These are phyloP conservation scores for Camellia japonica DNA, from an alignment of 148 eudicot genomes.

Conservation along the genomic window DNA sequence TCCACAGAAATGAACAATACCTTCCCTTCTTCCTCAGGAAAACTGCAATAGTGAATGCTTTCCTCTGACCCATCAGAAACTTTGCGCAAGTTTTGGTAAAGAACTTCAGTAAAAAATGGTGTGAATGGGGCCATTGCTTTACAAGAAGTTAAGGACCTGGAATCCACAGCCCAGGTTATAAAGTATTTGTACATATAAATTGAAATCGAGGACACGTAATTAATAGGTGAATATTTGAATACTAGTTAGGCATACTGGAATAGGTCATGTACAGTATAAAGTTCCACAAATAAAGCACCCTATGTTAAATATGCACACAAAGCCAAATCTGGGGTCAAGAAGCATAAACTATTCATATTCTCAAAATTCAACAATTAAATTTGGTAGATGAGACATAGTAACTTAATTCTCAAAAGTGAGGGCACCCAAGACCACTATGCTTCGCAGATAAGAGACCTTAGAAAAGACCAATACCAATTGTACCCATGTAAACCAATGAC, in stretches of 20 bases:
- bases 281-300: background rate
- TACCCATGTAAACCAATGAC: no score
- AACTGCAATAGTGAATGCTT: slow-evolving; percentile 86
- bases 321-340: background rate
- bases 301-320: background rate
- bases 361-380: background rate
- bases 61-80: slow-evolving; percentile 65
- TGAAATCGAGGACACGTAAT: background rate
- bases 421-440: no score
- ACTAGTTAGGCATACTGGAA: background rate
- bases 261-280: background rate
- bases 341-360: background rate
- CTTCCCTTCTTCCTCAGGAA: slow-evolving; percentile 86
- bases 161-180: slow-evolving; percentile 1
- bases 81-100: slow-evolving; percentile 83
- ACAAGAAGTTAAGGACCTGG: slow-evolving; percentile 88
- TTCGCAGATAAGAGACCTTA: no score
- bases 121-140: slow-evolving; percentile 97
- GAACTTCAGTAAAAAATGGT: slow-evolving; percentile 91
- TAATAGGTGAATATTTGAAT: background rate
- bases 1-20: slow-evolving; percentile 26
- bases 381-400: no score
- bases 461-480: no score
- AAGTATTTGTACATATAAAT: background rate
- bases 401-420: no score